Evolutionary conservation across 2,329 filamentous ascomycete genomes (phyloP), one percentile per base, ranked within the genome.

Genomic region (Ophiocordyceps sinensis): DNA sequence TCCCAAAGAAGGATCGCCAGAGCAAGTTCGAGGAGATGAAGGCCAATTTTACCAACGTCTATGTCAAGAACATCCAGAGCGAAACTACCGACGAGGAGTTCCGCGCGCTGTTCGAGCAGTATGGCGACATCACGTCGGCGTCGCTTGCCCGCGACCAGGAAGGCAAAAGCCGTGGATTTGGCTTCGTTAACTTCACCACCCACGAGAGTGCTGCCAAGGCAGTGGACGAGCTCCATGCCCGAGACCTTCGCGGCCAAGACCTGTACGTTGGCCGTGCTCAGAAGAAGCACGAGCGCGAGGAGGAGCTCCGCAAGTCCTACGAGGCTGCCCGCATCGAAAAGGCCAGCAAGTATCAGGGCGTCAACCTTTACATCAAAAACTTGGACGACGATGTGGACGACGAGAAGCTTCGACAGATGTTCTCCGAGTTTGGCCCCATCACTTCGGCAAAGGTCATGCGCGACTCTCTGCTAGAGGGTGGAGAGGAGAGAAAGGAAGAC

Each of bases 21-120:
- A 94, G 86, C 85, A 98, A 98, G 73, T 96, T 96, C 55, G 91
- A 98, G 73, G 91, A 98, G 76, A 98, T 98, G 89, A 98, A 98
- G 82, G 91, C 91, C 66, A 98, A 98, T 76, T 98, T 93, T 77
- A 98, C 91, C 73, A 98, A 98, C 66, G 81, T 98, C 66, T 98
- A 98, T 70, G 85, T 98, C 71, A 98, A 98, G 81, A 98, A 98
- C 72, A 82, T 98, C 54, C 77, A 80, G 55, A 58, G 69, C 30
- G 89, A 95, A 38, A 85, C 82, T 49, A 82, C 78, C 44, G 91
- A 98, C 47, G 88, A 96, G 9, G 83, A 96, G 61, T 96, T 98
- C 79, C 86, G 87, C 54, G 75, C 81, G 47, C 73, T 96, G 39
- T 96, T 98, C 56, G 85, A 91, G 73, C 80, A 80, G 66, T 94